These are phyloP conservation scores for Rhododendron mucronatum DNA, from an alignment of 148 eudicot genomes.

Conservation along the genomic window DNA sequence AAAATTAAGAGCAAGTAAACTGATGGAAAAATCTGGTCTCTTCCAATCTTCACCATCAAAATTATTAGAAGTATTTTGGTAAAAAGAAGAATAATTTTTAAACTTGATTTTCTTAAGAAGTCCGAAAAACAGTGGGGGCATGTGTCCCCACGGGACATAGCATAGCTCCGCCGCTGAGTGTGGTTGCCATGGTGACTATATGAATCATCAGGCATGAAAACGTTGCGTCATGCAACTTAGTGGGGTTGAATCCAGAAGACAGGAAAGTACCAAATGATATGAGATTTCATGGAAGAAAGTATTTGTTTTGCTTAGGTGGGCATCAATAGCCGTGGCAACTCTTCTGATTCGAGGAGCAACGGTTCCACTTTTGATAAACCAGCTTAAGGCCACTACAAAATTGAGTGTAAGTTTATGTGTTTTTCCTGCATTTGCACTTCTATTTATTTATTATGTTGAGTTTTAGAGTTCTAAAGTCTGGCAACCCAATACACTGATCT, in stretches of 20 bases:
- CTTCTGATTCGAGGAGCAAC: conserved; percentile 62
- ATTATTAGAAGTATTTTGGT: not conserved
- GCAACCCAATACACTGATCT: not conserved
- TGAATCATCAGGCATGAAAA: not conserved
- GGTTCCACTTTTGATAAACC: conserved; percentile 70
- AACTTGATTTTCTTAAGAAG: not conserved
- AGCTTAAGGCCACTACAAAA: conserved; percentile 74
- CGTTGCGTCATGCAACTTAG: not conserved
- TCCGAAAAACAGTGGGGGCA: not conserved
- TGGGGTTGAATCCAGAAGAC: not conserved
- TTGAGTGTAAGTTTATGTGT: conserved; percentile 47
- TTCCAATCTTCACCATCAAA: not conserved
- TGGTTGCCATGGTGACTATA: not conserved
- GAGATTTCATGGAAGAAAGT: not conserved
- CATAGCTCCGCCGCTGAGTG: not conserved
- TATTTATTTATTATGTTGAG: not conserved
- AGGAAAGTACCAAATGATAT: not conserved
- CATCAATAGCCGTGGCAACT: conserved; percentile 69
- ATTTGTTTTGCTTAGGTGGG: conserved; percentile 55
- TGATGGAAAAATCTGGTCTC: not conserved
- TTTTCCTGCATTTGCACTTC: not conserved
- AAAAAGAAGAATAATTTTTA: too few relatives aligned
- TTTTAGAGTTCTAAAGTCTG: not conserved
- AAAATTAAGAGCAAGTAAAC: not conserved
- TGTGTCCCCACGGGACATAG: not conserved